Evolutionary conservation across 495 filamentous ascomycete species (phyloP).

Genomic region (Beverwykella pulmonaria): DNA sequence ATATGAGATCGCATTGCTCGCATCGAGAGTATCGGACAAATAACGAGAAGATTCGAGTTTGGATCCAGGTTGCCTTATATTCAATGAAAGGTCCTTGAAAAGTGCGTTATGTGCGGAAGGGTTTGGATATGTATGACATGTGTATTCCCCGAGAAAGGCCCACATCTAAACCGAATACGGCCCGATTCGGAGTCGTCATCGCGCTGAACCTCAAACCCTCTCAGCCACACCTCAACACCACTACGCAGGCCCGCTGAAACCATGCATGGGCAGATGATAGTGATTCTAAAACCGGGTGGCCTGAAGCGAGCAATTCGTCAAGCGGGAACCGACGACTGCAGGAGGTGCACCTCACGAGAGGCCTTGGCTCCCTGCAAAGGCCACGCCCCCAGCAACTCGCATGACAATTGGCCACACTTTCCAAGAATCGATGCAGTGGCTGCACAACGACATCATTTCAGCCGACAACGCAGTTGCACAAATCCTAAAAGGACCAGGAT

Average conservation of each 20-base stretch:
- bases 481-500: not conserved
- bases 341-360: too few species aligned
- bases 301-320: too few species aligned
- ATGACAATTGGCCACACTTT: not conserved
- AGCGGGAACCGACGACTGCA: too few species aligned
- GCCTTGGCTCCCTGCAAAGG: too few species aligned
- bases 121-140: not conserved
- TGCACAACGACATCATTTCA: conserved; percentile 7
- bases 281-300: too few species aligned
- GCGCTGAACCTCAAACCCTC: not conserved
- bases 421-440: not conserved
- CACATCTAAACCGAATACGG: not conserved
- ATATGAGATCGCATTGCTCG: not conserved
- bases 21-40: not conserved
- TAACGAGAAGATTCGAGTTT: not conserved
- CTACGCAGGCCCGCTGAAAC: not conserved
- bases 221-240: not conserved
- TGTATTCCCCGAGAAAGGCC: not conserved
- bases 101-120: not conserved
- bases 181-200: not conserved
- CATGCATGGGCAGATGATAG: not conserved
- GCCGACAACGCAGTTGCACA: not conserved
- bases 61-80: too few species aligned
- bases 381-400: not conserved
- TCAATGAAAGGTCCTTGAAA: too few species aligned